Conservation (phyloP, 176 grass and related monocot genomes). For the Themeda triandra region DNA sequence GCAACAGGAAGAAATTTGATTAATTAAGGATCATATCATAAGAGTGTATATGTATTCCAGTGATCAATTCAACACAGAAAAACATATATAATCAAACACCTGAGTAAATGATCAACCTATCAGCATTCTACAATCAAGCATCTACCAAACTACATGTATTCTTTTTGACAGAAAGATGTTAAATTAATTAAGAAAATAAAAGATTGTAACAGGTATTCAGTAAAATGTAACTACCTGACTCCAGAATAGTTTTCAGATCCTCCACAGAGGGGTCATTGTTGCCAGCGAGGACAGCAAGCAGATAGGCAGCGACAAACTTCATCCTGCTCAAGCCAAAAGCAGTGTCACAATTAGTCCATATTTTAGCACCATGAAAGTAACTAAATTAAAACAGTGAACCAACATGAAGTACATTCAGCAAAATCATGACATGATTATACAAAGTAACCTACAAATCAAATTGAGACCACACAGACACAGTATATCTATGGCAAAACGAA, state of each 20-base stretch:
- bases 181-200: too few relatives aligned
- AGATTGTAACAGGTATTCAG: neutral
- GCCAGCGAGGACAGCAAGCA: constrained; percentile 46
- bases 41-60: neutral
- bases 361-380: neutral
- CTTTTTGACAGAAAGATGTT: too few relatives aligned
- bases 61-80: neutral
- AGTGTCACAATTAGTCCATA: neutral
- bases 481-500: neutral
- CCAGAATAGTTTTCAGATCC: constrained; percentile 33
- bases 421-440: neutral
- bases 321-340: constrained; percentile 14
- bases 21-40: neutral
- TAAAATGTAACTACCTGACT: constrained; percentile 29
- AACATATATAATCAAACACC: too few relatives aligned
- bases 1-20: neutral
- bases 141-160: neutral
- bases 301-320: constrained; percentile 52
- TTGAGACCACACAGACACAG: neutral
- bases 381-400: neutral
- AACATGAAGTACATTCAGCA: neutral
- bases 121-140: neutral
- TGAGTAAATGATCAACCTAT: neutral
- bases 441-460: neutral
- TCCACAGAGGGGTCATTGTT: constrained; percentile 32